Evolutionary conservation across 768 basidiomycete genomes (phyloP).

Genomic region (Nidularia sp.): DNA sequence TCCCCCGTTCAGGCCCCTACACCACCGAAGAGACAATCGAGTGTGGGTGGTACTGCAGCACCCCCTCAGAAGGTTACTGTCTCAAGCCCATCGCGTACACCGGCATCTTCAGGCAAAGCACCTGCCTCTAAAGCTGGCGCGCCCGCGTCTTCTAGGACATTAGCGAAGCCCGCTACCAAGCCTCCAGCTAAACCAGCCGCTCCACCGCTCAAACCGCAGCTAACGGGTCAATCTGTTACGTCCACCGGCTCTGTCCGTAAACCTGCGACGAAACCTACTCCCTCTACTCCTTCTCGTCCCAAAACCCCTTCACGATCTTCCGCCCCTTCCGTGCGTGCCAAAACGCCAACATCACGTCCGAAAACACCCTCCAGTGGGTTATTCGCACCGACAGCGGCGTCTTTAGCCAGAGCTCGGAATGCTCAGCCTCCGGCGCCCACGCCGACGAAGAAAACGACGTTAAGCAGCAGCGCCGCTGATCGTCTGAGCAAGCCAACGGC

Average conservation of each 20-base stretch:
- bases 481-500: slow-evolving; percentile 82
- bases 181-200: slow-evolving; percentile 15
- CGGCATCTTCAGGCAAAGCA: slow-evolving; percentile 13
- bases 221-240: slow-evolving; percentile 23
- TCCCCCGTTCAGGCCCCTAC: neutral
- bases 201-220: slow-evolving; percentile 27
- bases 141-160: slow-evolving; percentile 6
- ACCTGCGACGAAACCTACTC: slow-evolving; percentile 13
- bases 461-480: slow-evolving; percentile 52
- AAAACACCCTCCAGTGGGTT: slow-evolving; percentile 67
- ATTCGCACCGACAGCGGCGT: slow-evolving; percentile 82
- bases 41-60: neutral
- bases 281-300: slow-evolving; percentile 20
- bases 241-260: slow-evolving; percentile 16
- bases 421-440: slow-evolving; percentile 40
- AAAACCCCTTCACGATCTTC: slow-evolving; percentile 24
- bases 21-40: neutral
- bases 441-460: slow-evolving; percentile 49
- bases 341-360: slow-evolving; percentile 36
- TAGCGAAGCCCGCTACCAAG: slow-evolving; percentile 17
- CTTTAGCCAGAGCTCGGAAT: slow-evolving; percentile 66
- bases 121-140: slow-evolving; percentile 15
- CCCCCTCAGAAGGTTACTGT: slow-evolving; percentile 11
- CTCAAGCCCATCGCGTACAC: slow-evolving; percentile 12
- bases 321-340: slow-evolving; percentile 15